Conservation (phyloP, 768 basidiomycete genomes). For the Clavulina sp. region DNA sequence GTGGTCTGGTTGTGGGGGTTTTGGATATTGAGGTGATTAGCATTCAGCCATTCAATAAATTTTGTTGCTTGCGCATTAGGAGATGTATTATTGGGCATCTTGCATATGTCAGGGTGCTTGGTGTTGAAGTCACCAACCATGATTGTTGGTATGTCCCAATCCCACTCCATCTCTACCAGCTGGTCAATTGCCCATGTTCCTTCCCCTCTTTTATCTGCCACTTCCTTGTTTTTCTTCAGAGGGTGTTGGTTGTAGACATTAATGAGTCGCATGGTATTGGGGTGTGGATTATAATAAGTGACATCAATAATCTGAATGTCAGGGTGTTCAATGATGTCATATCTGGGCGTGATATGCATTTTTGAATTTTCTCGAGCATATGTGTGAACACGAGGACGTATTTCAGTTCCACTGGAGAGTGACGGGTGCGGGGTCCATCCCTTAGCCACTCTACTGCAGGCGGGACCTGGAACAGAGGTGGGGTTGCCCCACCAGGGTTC, state of each 20-base stretch:
- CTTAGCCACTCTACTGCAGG: not conserved
- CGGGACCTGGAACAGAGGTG: not conserved
- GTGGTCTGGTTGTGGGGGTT: not conserved
- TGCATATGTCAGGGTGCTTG: constrained; percentile 11
- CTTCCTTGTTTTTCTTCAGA: constrained; percentile 1
- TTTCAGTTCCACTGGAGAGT: not conserved
- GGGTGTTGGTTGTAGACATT: constrained; percentile 16
- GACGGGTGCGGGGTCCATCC: not conserved
- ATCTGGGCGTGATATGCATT: not conserved
- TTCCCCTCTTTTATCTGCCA: not conserved
- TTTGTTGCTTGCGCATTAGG: not conserved
- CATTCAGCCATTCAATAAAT: not conserved
- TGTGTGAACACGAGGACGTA: not conserved
- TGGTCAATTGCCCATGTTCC: not conserved
- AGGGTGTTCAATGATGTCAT: not conserved
- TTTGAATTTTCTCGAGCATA: not conserved
- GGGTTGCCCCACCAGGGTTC: not conserved
- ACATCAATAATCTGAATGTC: constrained; percentile 1
- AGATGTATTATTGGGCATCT: not conserved
- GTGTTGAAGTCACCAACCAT: constrained; percentile 17
- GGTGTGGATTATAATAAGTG: not conserved
- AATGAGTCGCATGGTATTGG: constrained; percentile 12
- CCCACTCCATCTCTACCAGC: not conserved
- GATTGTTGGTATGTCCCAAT: constrained; percentile 5
- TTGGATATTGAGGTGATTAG: not conserved